Evolutionary conservation across 495 filamentous ascomycete species (phyloP), one percentile per base, ranked within the genome.

Genomic region (Pseudoneurospora amorphoporcata): DNA sequence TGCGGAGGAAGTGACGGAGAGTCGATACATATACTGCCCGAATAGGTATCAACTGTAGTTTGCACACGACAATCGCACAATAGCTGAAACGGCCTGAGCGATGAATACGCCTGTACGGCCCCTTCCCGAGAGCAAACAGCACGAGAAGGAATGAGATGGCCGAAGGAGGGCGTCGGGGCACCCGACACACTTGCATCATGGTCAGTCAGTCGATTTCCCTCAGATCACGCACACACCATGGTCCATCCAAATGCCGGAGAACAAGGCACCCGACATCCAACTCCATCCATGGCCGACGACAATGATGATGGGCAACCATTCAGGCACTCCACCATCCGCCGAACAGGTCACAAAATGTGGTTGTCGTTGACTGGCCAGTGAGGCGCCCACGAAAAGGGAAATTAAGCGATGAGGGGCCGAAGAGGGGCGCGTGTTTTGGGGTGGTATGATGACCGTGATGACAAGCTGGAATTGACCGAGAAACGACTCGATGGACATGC

Each of bases 341-440:
- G 68, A 65, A 61, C 71, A 73, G 38, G 65, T 72, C 74, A 75
- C 53, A 72, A 70, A 70, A 72, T 74, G 73, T 75, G 77, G 77
- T 78, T 71, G 47, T 68, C 68, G 42, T 45, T 75, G 73, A 79
- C 69, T 73, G 77, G 73, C 70, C 73, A 74, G 61, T 58, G 68
- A 76, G 73, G 72, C 76, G 77, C 77, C 76, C 32, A 71, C 53
- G 19, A 61, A 61, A 68, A 72, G n/a, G 45, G 61, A 38, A 19
- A 71, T 38, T 58, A 47, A 45, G 39, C 37, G 29, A 38, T 16
- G 19, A 41, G 5, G 53, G 23, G 32, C 68, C 41, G n/a, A 61
- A 70, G 37, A 65, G 53, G 16, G n/a, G 38, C 69, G 38, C n/a
- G 35, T 42, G 39, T 70, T 23, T 23, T 39, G 69, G 69, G 35